Evolutionary conservation across 1,139 yeast genomes (phyloP).

Genomic region (Blastobotrys capitulatus): DNA sequence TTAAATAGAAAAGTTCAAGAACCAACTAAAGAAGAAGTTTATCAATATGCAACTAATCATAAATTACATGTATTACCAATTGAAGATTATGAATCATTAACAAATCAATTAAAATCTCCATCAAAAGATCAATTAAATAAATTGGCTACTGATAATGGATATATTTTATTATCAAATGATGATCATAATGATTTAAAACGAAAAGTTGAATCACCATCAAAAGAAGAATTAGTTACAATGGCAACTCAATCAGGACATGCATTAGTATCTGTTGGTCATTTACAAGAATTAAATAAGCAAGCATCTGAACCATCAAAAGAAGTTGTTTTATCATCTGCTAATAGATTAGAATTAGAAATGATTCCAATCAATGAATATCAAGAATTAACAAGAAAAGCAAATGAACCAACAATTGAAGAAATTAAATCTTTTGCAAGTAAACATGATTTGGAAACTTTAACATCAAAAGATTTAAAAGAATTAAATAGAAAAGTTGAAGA

Average conservation of each 20-base stretch:
- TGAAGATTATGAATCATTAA: constrained; percentile 24
- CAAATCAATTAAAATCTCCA: constrained; percentile 1
- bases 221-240: constrained; percentile 21
- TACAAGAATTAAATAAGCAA: constrained; percentile 25
- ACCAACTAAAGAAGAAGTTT: constrained; percentile 25
- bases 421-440: constrained; percentile 18
- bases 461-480: constrained; percentile 23
- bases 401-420: constrained; percentile 22
- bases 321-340: constrained; percentile 17
- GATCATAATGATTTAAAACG: constrained; percentile 22
- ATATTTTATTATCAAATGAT: too few species aligned
- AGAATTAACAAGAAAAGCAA: constrained; percentile 18
- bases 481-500: constrained; percentile 22
- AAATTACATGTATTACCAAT: constrained; percentile 30
- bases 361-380: constrained; percentile 18
- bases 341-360: constrained; percentile 15
- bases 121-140: too few species aligned
- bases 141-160: too few species aligned
- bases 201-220: constrained; percentile 23
- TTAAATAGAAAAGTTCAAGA: constrained; percentile 19
- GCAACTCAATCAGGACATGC: constrained; percentile 25
- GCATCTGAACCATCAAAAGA: constrained; percentile 25
- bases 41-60: constrained; percentile 21
- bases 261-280: constrained; percentile 23
- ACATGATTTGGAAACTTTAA: constrained; percentile 28